These are phyloP conservation scores for Leptodontidium sp. DNA, from an alignment of 2,329 filamentous ascomycete genomes.

Conservation along the genomic window DNA sequence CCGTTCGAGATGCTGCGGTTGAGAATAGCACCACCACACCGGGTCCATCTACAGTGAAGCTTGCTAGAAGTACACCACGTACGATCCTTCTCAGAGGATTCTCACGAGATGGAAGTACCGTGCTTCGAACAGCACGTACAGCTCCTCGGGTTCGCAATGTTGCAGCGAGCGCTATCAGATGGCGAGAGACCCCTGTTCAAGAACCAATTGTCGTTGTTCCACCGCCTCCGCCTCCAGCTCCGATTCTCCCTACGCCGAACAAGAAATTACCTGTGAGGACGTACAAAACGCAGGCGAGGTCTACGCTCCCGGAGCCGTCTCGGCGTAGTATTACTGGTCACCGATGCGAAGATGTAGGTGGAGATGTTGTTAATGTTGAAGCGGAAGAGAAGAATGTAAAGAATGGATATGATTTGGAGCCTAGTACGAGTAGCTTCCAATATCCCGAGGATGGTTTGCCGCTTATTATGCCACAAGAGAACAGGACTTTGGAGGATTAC, in stretches of 20 bases:
- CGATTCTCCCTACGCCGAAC: neutral
- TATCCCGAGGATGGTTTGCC: slow-evolving; percentile 9
- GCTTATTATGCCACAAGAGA: slow-evolving; percentile 10
- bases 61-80: neutral
- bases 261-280: neutral
- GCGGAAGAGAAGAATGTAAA: neutral
- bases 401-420: slow-evolving; percentile 2
- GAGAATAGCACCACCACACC: neutral
- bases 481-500: neutral
- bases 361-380: neutral
- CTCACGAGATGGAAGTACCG: neutral
- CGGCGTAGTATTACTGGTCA: too few relatives aligned
- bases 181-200: neutral
- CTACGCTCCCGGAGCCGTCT: neutral
- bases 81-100: neutral
- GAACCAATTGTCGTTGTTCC: neutral
- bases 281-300: neutral
- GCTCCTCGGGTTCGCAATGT: neutral
- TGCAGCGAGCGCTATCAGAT: neutral
- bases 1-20: neutral
- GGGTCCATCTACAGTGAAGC: neutral
- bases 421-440: neutral
- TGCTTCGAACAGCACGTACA: neutral
- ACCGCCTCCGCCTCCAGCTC: neutral
- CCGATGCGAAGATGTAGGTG: neutral